phyloP scores from a whole-genome alignment of 768 basidiomycete species.

The Leucogyrophana mollusca region DNA sequence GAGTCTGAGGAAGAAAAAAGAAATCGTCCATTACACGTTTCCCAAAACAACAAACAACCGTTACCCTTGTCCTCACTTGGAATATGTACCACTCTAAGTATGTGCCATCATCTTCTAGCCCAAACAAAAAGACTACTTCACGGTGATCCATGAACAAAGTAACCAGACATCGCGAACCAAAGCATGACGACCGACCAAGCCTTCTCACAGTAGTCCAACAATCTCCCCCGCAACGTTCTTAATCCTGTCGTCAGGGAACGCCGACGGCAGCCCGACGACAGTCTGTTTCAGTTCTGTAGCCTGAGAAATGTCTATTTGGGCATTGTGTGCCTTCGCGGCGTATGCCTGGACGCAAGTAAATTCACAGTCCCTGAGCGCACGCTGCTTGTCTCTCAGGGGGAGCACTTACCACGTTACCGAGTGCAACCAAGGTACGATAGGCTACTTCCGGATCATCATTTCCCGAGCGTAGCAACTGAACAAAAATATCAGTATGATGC shows the following conservation, averaged over 20 bases:
- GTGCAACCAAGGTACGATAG: slow-evolving; percentile 68
- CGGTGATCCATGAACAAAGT: no score
- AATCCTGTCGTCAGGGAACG: slow-evolving; percentile 62
- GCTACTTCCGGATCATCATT: slow-evolving; percentile 63
- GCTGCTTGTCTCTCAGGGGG: not conserved
- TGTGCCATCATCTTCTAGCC: not conserved
- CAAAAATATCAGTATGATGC: not conserved
- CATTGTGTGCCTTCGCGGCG: slow-evolving; percentile 38
- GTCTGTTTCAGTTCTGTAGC: slow-evolving; percentile 38
- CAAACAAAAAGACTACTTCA: no score
- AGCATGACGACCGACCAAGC: not conserved
- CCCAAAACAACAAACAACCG: not conserved
- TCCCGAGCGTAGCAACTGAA: slow-evolving; percentile 38
- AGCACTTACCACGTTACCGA: slow-evolving; percentile 66
- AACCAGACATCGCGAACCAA: not conserved
- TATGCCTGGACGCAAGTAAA: slow-evolving; percentile 40
- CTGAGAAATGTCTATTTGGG: slow-evolving; percentile 38
- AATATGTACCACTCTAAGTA: no score
- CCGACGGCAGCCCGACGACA: slow-evolving; percentile 37
- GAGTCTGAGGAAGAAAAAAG: no score
- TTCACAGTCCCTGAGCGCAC: slow-evolving; percentile 5
- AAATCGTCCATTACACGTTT: not conserved
- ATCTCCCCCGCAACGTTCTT: slow-evolving; percentile 51
- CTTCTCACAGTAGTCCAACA: slow-evolving; percentile 35
- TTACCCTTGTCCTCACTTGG: not conserved